phyloP scores from a whole-genome alignment of 768 basidiomycete species.

The Lactifluus subvellereus region DNA sequence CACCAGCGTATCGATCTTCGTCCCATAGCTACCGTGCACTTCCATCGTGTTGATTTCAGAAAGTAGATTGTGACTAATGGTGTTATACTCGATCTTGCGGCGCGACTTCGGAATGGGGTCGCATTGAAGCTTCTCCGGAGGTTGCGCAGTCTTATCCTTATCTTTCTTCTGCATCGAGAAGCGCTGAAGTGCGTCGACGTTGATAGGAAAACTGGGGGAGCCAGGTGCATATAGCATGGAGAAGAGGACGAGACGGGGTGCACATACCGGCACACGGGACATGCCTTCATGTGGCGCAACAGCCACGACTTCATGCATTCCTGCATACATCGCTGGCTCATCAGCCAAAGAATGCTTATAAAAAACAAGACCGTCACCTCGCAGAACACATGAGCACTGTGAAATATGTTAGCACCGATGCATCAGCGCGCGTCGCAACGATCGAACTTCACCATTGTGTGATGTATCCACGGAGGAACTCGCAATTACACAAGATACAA shows the following conservation, averaged over 20 bases:
- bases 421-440: background rate
- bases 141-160: conserved; percentile 29
- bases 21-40: conserved; percentile 63
- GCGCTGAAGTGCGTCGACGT: conserved; percentile 51
- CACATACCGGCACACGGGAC: conserved; percentile 70
- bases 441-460: conserved; percentile 58
- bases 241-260: background rate
- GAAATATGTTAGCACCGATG: conserved; percentile 12
- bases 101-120: conserved; percentile 52
- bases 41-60: conserved; percentile 55
- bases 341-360: background rate
- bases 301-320: conserved; percentile 69
- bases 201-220: conserved; percentile 45
- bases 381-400: conserved; percentile 74
- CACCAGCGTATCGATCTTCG: conserved; percentile 71
- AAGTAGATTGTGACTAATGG: conserved; percentile 43
- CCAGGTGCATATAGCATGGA: conserved; percentile 15
- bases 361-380: conserved; percentile 44
- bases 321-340: conserved; percentile 29
- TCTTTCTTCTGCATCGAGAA: conserved; percentile 44
- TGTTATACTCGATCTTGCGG: conserved; percentile 60
- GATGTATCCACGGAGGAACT: conserved; percentile 66
- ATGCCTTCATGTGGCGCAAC: conserved; percentile 51
- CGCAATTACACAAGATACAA: conserved; percentile 69
- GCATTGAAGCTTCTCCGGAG: conserved; percentile 33